A percentile compares a stretch with the other conserved stretches of the same genome.
Conservation (phyloP, 2,329 filamentous ascomycete species). For the Penicillium glabrum region DNA sequence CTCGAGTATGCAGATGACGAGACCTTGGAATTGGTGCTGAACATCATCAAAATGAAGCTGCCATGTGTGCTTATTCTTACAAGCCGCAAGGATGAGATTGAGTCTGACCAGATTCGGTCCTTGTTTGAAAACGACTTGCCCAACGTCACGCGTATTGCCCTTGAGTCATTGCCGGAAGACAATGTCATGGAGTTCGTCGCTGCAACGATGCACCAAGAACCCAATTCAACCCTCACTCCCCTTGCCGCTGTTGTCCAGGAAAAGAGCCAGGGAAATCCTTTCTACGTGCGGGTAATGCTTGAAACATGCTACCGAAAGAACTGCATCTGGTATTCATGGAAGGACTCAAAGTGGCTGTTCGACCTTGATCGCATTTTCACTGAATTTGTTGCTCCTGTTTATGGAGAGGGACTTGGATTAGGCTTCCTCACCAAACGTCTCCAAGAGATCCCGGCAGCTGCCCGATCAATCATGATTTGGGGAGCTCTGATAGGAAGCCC, state of each 20-base stretch:
- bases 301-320: conserved; percentile 81
- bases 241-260: conserved; percentile 84
- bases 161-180: conserved; percentile 72
- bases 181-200: conserved; percentile 83
- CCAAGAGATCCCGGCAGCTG: conserved; percentile 69
- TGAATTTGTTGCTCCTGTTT: conserved; percentile 75
- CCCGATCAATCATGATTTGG: conserved; percentile 83
- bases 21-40: conserved; percentile 76
- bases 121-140: conserved; percentile 51
- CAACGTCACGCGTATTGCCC: conserved; percentile 66
- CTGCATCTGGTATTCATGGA: conserved; percentile 90
- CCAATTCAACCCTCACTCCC: conserved; percentile 69
- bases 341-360: conserved; percentile 77
- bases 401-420: conserved; percentile 76
- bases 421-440: conserved; percentile 79
- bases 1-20: conserved; percentile 88
- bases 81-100: conserved; percentile 66
- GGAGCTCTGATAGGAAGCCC: conserved; percentile 76
- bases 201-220: conserved; percentile 71
- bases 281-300: conserved; percentile 89
- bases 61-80: conserved; percentile 82
- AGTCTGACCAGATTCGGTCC: conserved; percentile 44
- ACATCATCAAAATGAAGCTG: conserved; percentile 75
- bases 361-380: conserved; percentile 83
- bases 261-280: conserved; percentile 84